Conservation (phyloP, 768 basidiomycete species). For the Podaxis rugospora region DNA sequence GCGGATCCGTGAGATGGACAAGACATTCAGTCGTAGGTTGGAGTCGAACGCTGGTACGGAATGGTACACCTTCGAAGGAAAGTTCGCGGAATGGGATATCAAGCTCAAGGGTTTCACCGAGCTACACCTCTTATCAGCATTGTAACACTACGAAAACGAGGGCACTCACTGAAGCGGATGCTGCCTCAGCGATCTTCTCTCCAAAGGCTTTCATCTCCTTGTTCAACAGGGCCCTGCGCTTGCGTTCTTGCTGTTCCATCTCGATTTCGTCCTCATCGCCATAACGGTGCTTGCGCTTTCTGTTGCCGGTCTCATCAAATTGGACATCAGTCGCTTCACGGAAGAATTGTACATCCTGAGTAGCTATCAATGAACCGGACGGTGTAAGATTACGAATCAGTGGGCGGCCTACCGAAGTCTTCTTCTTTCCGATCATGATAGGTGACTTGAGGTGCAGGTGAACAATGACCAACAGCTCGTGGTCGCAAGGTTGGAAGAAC, state of each 20-base stretch:
- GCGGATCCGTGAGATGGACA: constrained; percentile 91
- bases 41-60: constrained; percentile 89
- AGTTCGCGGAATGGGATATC: constrained; percentile 98
- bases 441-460: constrained; percentile 93
- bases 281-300: constrained; percentile 94
- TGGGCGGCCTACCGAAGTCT: constrained; percentile 68
- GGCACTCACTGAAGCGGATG: constrained; percentile 63
- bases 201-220: constrained; percentile 93
- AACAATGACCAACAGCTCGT: constrained; percentile 90
- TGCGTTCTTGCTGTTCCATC: constrained; percentile 95
- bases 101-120: constrained; percentile 83
- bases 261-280: constrained; percentile 99
- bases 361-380: not conserved
- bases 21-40: constrained; percentile 97
- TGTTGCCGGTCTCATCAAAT: constrained; percentile 99
- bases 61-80: constrained; percentile 95
- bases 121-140: constrained; percentile 20
- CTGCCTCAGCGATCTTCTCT: constrained; percentile 86
- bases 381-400: not conserved
- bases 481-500: constrained; percentile 98
- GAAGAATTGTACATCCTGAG: constrained; percentile 94
- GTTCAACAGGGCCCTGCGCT: constrained; percentile 83
- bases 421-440: constrained; percentile 99
- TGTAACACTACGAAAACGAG: not conserved
- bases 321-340: constrained; percentile 96